Conservation (phyloP, 2,329 filamentous ascomycete genomes). For the Aspergillus persii region DNA sequence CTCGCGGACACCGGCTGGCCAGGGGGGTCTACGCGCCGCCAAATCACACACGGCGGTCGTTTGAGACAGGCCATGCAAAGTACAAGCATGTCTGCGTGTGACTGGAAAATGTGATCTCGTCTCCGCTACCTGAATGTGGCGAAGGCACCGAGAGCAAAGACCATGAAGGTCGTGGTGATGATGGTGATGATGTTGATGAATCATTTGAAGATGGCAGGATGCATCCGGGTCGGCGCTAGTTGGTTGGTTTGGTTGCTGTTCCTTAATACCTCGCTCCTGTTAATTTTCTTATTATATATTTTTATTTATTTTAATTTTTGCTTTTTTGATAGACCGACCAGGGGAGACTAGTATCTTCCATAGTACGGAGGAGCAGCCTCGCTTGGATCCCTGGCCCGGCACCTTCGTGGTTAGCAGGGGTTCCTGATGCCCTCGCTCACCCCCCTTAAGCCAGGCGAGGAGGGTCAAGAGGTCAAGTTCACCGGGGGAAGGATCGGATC, state of each 20-base stretch:
- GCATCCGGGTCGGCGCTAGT: not conserved
- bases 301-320: not conserved
- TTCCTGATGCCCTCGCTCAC: not conserved
- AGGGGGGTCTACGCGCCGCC: not conserved
- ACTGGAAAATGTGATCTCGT: constrained; percentile 8
- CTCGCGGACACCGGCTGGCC: not conserved
- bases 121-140: constrained; percentile 2
- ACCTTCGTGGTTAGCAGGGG: not conserved
- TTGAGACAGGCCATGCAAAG: constrained; percentile 1
- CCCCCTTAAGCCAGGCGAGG: not conserved
- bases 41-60: not conserved
- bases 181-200: not conserved
- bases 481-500: not conserved
- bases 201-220: not conserved
- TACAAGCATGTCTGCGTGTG: constrained; percentile 5
- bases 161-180: not conserved
- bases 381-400: not conserved
- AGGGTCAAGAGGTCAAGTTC: not conserved
- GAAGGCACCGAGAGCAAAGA: not conserved
- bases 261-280: not conserved
- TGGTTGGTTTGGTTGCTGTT: not conserved
- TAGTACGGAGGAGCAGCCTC: not conserved
- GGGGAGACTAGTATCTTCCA: not conserved
- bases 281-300: not conserved
- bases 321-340: not conserved